Conservation (phyloP, 495 filamentous ascomycete genomes). For the Annulohypoxylon moriforme region DNA sequence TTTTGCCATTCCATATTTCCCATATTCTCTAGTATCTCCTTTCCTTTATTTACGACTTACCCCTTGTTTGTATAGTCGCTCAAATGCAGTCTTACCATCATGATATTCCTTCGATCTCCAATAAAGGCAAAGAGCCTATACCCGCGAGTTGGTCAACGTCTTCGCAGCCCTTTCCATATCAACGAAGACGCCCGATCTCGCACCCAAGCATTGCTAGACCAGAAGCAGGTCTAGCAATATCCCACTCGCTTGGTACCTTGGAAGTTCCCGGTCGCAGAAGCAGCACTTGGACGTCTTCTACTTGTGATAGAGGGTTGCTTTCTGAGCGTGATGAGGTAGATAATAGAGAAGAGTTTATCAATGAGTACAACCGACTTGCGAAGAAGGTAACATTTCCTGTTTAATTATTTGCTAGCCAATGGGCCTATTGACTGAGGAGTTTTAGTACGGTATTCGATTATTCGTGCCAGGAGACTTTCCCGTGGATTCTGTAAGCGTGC, state of each 20-base stretch:
- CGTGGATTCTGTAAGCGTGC: slow-evolving; percentile 24
- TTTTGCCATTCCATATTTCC: not conserved
- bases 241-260: slow-evolving; percentile 25
- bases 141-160: slow-evolving; percentile 21
- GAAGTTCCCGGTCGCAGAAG: slow-evolving; percentile 43
- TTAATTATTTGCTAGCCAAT: not conserved
- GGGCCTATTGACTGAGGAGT: slow-evolving; percentile 1
- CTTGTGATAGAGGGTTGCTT: slow-evolving; percentile 46
- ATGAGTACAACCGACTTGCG: slow-evolving; percentile 67
- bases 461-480: slow-evolving; percentile 47
- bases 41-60: slow-evolving; percentile 6
- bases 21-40: slow-evolving; percentile 11
- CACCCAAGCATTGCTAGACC: slow-evolving; percentile 40
- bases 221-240: slow-evolving; percentile 9
- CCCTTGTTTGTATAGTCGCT: slow-evolving; percentile 6
- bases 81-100: slow-evolving; percentile 44
- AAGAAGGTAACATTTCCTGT: slow-evolving; percentile 52
- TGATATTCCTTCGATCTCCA: slow-evolving; percentile 24
- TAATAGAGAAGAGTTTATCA: slow-evolving; percentile 55
- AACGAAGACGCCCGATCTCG: slow-evolving; percentile 38
- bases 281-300: slow-evolving; percentile 60
- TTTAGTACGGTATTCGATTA: slow-evolving; percentile 55
- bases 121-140: slow-evolving; percentile 30
- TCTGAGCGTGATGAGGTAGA: slow-evolving; percentile 57
- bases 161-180: slow-evolving; percentile 26